Base-by-base conservation (phyloP, 495 filamentous ascomycete species). In the Penicillium mononematosum region DNA sequence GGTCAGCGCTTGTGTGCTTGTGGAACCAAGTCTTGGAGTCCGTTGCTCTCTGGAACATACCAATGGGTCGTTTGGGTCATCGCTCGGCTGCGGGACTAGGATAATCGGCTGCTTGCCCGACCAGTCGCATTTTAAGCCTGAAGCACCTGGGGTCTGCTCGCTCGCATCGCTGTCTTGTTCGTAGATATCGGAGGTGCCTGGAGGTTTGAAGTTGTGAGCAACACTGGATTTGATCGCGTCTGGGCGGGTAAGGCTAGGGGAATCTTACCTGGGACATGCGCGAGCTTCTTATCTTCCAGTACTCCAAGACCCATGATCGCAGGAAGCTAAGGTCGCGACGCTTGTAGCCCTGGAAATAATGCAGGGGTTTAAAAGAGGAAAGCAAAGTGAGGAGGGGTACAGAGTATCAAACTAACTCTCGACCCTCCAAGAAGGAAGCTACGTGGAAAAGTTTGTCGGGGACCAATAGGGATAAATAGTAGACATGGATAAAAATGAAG, bases 61-160 rank as follows among this genome's bases (percentile, higher is more conserved):
- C 60, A 90, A 67, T 4, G 89, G 89, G 66, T 92, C 88, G 63
- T 92, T 89, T 7, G 88, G 88, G 62, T 91, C 87, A 68, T 91
- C 85, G 44, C 84, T 89, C 10, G 89, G 90, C 62, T 92, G 89
- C 1, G 89, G 86, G 20, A 91, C 84, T 42, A 96, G 80, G 57
- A 94, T 83, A 55, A 91, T 86, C 25, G 87, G 85, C 4, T 79
- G 73, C 3, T 78, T 70, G 10, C 88, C 87, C 41, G 79, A 86
- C 12, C 70, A 81, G 69, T 92, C 90, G 72, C 86, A 88, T 70
- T 93, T 93, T 56, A 92, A 70, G 43, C 74, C 74, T 4, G 78
- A 65, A 41, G 72, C 59, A 46, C 68, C 32, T 14, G 68, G 57
- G 2, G 66, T 62, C 19, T 77, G 66, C 10, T 67, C 65, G 17